These are phyloP conservation scores for Simmondsia chinensis DNA, from an alignment of 148 eudicot genomes.

Conservation along the genomic window DNA sequence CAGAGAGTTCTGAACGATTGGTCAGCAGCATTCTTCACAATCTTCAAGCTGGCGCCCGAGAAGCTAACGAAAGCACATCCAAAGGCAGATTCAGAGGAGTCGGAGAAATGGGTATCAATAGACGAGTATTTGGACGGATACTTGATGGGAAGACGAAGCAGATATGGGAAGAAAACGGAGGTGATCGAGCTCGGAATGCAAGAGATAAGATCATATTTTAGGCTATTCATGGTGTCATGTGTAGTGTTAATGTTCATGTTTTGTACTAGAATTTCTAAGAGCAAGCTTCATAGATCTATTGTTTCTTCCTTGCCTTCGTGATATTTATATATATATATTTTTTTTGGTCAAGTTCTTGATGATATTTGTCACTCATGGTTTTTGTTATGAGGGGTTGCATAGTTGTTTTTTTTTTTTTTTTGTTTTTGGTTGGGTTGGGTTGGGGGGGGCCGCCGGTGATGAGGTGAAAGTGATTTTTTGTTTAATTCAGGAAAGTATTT, in stretches of 20 bases:
- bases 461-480: no score
- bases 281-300: conserved; percentile 53
- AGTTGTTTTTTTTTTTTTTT: no score
- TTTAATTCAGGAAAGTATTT: no score
- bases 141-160: conserved; percentile 69
- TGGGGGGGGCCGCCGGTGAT: no score
- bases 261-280: conserved; percentile 86
- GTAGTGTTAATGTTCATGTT: conserved; percentile 92
- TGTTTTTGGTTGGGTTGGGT: no score
- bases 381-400: no score
- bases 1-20: conserved; percentile 86
- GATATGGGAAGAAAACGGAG: conserved; percentile 84
- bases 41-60: conserved; percentile 63
- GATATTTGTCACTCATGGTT: no score
- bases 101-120: conserved; percentile 55
- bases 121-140: conserved; percentile 91
- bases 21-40: conserved; percentile 77
- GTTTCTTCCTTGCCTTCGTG: conserved; percentile 38
- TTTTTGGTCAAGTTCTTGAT: no score
- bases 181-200: conserved; percentile 87
- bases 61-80: conserved; percentile 35
- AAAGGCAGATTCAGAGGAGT: conserved; percentile 20
- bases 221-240: conserved; percentile 83
- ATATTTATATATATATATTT: conserved; percentile 14
- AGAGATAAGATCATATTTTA: conserved; percentile 83